A percentile compares a stretch with the other conserved stretches of the same genome.
Conservation (phyloP, 2,329 filamentous ascomycete species). For the Alternaria arbusti region DNA sequence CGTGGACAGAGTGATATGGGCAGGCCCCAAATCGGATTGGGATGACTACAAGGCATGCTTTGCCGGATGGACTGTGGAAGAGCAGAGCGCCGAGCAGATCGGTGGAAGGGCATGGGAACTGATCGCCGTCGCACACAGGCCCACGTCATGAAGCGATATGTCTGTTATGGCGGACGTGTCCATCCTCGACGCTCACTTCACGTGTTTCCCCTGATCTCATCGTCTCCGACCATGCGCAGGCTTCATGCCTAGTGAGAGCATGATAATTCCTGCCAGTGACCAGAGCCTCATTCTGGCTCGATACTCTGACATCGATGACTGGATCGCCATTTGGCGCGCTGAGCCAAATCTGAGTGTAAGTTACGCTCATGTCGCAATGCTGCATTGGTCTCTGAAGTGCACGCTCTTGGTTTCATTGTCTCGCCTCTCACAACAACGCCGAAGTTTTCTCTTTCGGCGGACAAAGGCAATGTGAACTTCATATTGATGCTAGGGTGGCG, state of each 20-base stretch:
- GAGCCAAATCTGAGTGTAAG: not conserved
- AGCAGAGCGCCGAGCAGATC: constrained; percentile 28
- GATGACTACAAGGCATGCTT: constrained; percentile 41
- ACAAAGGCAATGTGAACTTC: not conserved
- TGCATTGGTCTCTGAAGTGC: not conserved
- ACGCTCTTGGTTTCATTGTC: not conserved
- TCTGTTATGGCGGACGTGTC: not conserved
- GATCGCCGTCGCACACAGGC: constrained; percentile 31
- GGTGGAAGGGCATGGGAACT: constrained; percentile 45
- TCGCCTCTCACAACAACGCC: not conserved
- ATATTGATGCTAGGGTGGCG: not conserved
- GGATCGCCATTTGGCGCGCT: not conserved
- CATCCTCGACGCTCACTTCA: not conserved
- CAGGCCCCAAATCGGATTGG: constrained; percentile 54
- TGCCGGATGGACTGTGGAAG: constrained; percentile 23
- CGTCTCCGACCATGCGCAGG: not conserved
- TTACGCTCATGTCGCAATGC: not conserved
- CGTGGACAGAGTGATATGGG: constrained; percentile 50
- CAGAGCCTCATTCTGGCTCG: not conserved
- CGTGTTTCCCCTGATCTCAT: not conserved
- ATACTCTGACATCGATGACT: not conserved
- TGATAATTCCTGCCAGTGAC: too few species aligned
- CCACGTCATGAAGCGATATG: not conserved
- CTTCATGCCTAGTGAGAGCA: too few species aligned
- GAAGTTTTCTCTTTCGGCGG: not conserved